Evolutionary conservation across 2,329 filamentous ascomycete species (phyloP).

Genomic region (Didymella glomerata): DNA sequence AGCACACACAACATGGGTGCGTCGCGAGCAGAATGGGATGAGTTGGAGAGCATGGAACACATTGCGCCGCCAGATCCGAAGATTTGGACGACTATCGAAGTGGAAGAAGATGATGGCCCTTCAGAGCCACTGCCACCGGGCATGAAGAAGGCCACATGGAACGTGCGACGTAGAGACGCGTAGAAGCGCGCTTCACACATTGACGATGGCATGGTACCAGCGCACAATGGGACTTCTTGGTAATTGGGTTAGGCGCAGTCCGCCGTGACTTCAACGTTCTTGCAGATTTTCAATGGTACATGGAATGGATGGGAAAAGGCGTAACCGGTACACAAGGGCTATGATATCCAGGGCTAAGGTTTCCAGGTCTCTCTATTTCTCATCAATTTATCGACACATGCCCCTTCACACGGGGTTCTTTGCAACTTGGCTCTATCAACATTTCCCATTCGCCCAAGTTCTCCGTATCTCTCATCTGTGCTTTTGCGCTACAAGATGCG

Average conservation of each 20-base stretch:
- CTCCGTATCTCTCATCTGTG: not conserved
- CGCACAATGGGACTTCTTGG: not conserved
- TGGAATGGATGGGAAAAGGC: not conserved
- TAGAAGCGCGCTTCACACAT: not conserved
- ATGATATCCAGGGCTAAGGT: not conserved
- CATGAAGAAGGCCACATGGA: constrained; percentile 44
- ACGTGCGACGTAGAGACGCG: constrained; percentile 41
- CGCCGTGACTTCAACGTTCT: not conserved
- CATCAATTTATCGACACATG: not conserved
- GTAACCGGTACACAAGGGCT: not conserved
- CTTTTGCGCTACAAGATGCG: not conserved
- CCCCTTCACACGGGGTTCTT: not conserved
- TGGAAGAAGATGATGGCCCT: constrained; percentile 17
- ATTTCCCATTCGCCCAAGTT: not conserved
- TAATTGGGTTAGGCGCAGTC: not conserved
- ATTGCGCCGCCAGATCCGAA: constrained; percentile 29
- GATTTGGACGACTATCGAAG: constrained; percentile 28
- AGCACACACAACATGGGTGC: constrained; percentile 16
- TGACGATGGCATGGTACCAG: not conserved
- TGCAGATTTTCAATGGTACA: not conserved
- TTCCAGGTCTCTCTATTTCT: not conserved
- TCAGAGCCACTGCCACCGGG: constrained; percentile 28
- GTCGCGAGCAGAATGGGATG: constrained; percentile 30
- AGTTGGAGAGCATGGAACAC: constrained; percentile 31
- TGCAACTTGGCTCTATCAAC: not conserved